Percentiles rank a stretch among this genome's conserved stretches.
phyloP scores from a whole-genome alignment of 2,329 filamentous ascomycete species.

The Apiospora phragmitis region DNA sequence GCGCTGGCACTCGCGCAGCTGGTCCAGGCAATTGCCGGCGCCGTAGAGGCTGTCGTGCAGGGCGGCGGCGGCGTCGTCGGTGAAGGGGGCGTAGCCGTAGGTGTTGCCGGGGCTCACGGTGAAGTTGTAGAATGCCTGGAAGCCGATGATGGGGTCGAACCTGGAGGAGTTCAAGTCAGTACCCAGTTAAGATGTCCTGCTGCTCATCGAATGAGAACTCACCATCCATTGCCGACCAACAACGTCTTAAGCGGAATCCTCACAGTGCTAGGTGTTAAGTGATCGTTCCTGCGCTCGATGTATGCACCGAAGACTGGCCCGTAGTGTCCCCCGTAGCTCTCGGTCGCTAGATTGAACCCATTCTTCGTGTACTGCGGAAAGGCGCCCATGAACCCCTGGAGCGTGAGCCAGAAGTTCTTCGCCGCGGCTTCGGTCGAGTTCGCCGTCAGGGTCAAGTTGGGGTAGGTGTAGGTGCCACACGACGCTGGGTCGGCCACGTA shows the following conservation, averaged over 20 bases:
- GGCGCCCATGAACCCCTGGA: conserved; percentile 64
- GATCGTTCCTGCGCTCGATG: conserved; percentile 46
- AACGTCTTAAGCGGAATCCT: conserved; percentile 50
- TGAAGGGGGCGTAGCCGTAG: conserved; percentile 55
- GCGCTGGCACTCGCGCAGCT: conserved; percentile 54
- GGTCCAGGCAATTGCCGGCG: conserved; percentile 59
- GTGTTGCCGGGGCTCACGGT: conserved; percentile 57
- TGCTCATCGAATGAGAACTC: not conserved
- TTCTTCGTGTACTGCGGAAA: conserved; percentile 53
- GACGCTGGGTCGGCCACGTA: conserved; percentile 39
- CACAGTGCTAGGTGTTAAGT: conserved; percentile 42
- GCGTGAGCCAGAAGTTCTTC: conserved; percentile 59
- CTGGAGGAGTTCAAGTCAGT: conserved; percentile 23
- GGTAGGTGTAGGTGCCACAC: conserved; percentile 58
- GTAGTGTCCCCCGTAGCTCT: conserved; percentile 61
- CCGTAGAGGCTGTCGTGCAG: conserved; percentile 63
- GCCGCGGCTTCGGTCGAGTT: conserved; percentile 54
- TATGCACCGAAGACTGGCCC: conserved; percentile 55
- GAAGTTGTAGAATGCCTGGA: conserved; percentile 59
- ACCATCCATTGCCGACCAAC: conserved; percentile 57
- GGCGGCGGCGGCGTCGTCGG: conserved; percentile 45
- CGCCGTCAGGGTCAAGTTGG: conserved; percentile 49
- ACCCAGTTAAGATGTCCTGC: not conserved
- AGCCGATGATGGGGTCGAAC: conserved; percentile 57
- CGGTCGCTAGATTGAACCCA: conserved; percentile 55